Conservation (phyloP, 108 stramenopile species). For the Nitzschia sp. region DNA sequence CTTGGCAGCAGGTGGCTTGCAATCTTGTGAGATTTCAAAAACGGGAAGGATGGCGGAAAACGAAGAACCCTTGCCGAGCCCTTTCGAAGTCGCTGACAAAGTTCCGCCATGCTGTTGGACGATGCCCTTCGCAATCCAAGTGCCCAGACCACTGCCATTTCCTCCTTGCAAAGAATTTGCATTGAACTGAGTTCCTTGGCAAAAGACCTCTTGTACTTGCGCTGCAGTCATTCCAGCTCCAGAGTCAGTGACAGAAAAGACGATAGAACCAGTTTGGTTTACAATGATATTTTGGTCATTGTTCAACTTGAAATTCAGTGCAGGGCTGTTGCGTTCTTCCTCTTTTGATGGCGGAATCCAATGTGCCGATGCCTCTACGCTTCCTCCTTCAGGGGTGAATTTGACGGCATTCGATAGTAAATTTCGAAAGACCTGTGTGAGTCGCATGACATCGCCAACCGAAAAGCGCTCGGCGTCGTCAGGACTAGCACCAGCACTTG, state of each 20-base stretch:
- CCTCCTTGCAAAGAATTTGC: constrained; percentile 53
- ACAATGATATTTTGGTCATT: not conserved
- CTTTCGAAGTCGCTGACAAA: constrained; percentile 37
- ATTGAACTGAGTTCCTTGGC: constrained; percentile 51
- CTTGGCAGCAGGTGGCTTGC: too few species aligned
- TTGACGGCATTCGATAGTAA: too few species aligned
- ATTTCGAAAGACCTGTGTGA: too few species aligned
- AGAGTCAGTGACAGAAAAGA: constrained; percentile 39
- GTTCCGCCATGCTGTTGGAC: constrained; percentile 45
- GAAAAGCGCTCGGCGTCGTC: too few species aligned
- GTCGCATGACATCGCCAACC: too few species aligned
- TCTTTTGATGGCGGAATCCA: not conserved
- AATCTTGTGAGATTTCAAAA: too few species aligned
- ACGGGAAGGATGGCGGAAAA: too few species aligned
- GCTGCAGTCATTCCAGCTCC: constrained; percentile 46
- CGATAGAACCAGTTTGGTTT: constrained; percentile 17
- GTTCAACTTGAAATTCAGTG: not conserved
- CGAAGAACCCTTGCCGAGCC: too few species aligned
- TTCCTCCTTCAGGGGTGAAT: too few species aligned
- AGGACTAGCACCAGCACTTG: too few species aligned
- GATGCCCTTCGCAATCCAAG: constrained; percentile 47
- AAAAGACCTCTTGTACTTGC: constrained; percentile 41
- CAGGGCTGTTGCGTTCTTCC: not conserved
- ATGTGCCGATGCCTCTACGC: not conserved
- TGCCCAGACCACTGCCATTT: constrained; percentile 49